phyloP scores from a whole-genome alignment of 495 filamentous ascomycete species.

The Tetracladium setigerum region DNA sequence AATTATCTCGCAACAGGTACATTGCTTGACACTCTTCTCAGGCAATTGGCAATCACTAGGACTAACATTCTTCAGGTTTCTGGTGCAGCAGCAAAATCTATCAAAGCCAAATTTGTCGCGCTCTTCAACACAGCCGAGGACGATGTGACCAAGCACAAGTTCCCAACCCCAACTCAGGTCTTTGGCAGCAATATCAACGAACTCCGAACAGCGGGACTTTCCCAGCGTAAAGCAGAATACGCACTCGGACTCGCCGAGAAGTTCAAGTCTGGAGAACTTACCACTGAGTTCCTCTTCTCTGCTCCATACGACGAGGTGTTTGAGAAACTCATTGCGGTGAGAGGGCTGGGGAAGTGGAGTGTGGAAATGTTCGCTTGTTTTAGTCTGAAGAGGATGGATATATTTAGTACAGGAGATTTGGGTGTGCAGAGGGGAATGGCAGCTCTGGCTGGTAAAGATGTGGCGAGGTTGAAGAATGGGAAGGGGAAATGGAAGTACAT shows the following conservation, averaged over 20 bases:
- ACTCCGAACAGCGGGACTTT: slow-evolving; percentile 79
- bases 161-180: slow-evolving; percentile 74
- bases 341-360: slow-evolving; percentile 83
- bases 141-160: slow-evolving; percentile 30
- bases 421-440: slow-evolving; percentile 94
- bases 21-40: not conserved
- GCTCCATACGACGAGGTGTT: slow-evolving; percentile 83
- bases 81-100: slow-evolving; percentile 79
- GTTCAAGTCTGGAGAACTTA: slow-evolving; percentile 67
- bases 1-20: slow-evolving; percentile 84
- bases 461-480: slow-evolving; percentile 74
- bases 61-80: slow-evolving; percentile 47
- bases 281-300: slow-evolving; percentile 61
- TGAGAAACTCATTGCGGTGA: slow-evolving; percentile 71
- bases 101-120: slow-evolving; percentile 75
- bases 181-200: slow-evolving; percentile 46
- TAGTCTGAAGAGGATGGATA: slow-evolving; percentile 82
- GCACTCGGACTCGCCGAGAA: slow-evolving; percentile 76
- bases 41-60: not conserved
- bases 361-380: slow-evolving; percentile 98
- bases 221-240: slow-evolving; percentile 91
- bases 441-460: slow-evolving; percentile 73
- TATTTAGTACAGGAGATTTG: slow-evolving; percentile 88
- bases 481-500: slow-evolving; percentile 97
- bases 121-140: slow-evolving; percentile 50